Conservation (phyloP, 495 filamentous ascomycete genomes). For the Trichoderma erinaceum region DNA sequence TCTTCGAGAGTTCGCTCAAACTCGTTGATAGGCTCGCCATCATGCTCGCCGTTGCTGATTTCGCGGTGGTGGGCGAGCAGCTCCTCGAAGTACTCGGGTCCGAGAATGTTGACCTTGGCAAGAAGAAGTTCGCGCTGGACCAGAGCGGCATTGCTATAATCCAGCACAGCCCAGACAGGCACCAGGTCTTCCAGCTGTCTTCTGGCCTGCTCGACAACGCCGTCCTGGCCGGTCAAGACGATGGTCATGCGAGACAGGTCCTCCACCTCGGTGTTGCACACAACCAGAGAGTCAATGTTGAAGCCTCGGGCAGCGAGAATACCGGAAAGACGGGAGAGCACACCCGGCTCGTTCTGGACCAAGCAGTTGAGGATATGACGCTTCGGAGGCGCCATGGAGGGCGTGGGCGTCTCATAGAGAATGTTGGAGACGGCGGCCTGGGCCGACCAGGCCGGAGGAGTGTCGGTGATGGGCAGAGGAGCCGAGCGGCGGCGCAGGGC, state of each 20-base stretch:
- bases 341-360: constrained; percentile 97
- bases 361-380: constrained; percentile 95
- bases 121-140: constrained; percentile 93
- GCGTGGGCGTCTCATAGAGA: constrained; percentile 93
- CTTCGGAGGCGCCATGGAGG: constrained; percentile 78
- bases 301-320: constrained; percentile 95
- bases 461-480: constrained; percentile 69
- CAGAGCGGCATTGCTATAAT: constrained; percentile 88
- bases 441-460: constrained; percentile 80
- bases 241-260: constrained; percentile 98
- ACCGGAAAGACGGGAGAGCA: constrained; percentile 90
- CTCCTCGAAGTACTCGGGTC: constrained; percentile 97
- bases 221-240: constrained; percentile 90
- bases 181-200: constrained; percentile 94
- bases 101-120: constrained; percentile 93
- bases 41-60: constrained; percentile 41
- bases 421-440: constrained; percentile 95
- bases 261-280: constrained; percentile 96
- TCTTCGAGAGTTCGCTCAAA: constrained; percentile 33
- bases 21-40: constrained; percentile 31
- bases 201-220: constrained; percentile 94
- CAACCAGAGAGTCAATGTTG: constrained; percentile 97
- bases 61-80: constrained; percentile 86
- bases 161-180: constrained; percentile 95
- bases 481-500: constrained; percentile 84